phyloP scores from a whole-genome alignment of 1,284 basidiomycete genomes.

The Exobasidium cylindrosporum region DNA sequence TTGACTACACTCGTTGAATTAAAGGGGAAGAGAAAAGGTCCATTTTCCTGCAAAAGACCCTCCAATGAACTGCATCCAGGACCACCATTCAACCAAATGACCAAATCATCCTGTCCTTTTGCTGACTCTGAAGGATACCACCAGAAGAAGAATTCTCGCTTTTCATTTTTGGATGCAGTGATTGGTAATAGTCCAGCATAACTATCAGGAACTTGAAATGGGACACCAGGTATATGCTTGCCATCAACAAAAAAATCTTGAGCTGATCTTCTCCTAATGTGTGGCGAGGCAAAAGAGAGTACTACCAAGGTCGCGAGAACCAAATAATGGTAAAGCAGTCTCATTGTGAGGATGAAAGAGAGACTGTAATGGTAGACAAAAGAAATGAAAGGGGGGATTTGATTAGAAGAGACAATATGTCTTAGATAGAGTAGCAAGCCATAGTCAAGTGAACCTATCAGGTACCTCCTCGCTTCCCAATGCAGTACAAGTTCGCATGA shows the following conservation, averaged over 20 bases:
- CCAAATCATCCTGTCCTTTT: slow-evolving; percentile 70
- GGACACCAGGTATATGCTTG: slow-evolving; percentile 31
- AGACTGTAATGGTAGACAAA: too few species aligned
- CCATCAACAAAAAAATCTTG: slow-evolving; percentile 15
- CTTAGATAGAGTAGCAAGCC: too few species aligned
- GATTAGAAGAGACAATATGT: too few species aligned
- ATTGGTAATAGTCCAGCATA: slow-evolving; percentile 45
- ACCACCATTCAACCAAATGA: slow-evolving; percentile 64
- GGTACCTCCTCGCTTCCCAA: too few species aligned
- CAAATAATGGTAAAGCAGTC: neutral
- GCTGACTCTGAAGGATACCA: slow-evolving; percentile 74
- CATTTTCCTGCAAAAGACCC: slow-evolving; percentile 76
- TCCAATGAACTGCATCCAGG: slow-evolving; percentile 72
- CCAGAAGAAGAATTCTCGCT: slow-evolving; percentile 73
- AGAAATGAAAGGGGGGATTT: too few species aligned
- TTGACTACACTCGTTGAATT: slow-evolving; percentile 67
- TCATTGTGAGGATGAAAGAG: neutral
- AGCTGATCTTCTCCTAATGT: neutral
- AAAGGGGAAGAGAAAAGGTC: slow-evolving; percentile 66
- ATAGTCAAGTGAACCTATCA: too few species aligned
- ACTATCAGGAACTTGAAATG: slow-evolving; percentile 32
- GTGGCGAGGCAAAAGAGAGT: neutral
- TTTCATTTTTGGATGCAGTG: slow-evolving; percentile 20
- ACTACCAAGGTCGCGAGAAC: neutral
- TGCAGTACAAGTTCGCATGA: too few species aligned